A percentile compares a stretch with the other conserved stretches of the same genome.
These are phyloP conservation scores for Haplosporangium sp. DNA, from an alignment of 371 early-diverging fungal species.

Conservation along the genomic window DNA sequence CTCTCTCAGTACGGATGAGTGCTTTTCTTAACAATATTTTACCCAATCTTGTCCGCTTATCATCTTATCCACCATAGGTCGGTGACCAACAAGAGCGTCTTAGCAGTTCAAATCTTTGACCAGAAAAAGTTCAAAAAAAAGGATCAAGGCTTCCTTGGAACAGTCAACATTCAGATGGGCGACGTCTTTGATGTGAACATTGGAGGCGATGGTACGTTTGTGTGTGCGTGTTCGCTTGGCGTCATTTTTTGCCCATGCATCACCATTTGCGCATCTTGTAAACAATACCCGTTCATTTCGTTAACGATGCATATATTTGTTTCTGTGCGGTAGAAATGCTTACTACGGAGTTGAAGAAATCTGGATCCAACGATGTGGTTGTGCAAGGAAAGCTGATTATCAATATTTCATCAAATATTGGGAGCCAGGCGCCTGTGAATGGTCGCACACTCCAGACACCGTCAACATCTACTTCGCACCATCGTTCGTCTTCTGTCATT, in stretches of 20 bases:
- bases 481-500: constrained; percentile 32
- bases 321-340: constrained; percentile 85
- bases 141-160: constrained; percentile 95
- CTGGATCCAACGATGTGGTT: constrained; percentile 83
- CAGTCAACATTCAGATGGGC: constrained; percentile 86
- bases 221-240: neutral
- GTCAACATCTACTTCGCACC: constrained; percentile 31
- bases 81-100: constrained; percentile 79
- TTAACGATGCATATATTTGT: no score
- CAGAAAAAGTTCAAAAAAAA: constrained; percentile 95
- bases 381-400: constrained; percentile 83
- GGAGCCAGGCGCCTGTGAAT: constrained; percentile 55
- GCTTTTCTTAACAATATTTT: neutral
- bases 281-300: no score
- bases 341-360: constrained; percentile 86
- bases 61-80: constrained; percentile 60
- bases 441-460: constrained; percentile 57
- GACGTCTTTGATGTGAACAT: constrained; percentile 79
- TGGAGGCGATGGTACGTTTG: constrained; percentile 84
- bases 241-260: neutral
- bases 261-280: neutral
- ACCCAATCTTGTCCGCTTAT: neutral
- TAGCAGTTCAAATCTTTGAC: constrained; percentile 96
- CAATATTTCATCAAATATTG: constrained; percentile 74
- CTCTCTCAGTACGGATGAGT: neutral